Conservation (phyloP, 257 asterid genomes). For the Ophiorrhiza pumila region DNA sequence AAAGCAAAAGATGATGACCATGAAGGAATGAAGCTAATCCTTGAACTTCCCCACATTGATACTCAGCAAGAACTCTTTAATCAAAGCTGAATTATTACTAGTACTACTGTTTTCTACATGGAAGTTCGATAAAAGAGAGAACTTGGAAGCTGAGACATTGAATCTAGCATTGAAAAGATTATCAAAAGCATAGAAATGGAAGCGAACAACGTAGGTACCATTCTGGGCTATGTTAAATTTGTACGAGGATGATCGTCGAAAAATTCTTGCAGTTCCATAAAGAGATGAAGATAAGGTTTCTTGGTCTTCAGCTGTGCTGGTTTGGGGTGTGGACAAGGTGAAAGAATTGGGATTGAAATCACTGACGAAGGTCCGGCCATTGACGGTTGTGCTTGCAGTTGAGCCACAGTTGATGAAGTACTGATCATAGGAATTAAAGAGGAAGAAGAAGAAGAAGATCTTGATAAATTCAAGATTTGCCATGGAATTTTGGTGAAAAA, state of each 20-base stretch:
- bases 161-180: slow-evolving; percentile 32
- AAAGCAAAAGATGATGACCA: slow-evolving; percentile 34
- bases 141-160: slow-evolving; percentile 32
- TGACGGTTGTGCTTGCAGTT: neutral
- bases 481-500: slow-evolving; percentile 27
- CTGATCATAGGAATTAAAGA: slow-evolving; percentile 11
- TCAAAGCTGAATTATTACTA: slow-evolving; percentile 14
- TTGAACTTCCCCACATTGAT: slow-evolving; percentile 23
- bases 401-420: slow-evolving; percentile 68
- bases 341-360: slow-evolving; percentile 20
- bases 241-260: slow-evolving; percentile 33
- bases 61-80: slow-evolving; percentile 41
- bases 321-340: slow-evolving; percentile 10
- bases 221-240: slow-evolving; percentile 20
- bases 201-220: slow-evolving; percentile 47
- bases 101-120: neutral
- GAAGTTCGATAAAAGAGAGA: slow-evolving; percentile 41
- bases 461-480: slow-evolving; percentile 12
- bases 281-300: slow-evolving; percentile 7
- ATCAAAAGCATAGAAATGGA: slow-evolving; percentile 42
- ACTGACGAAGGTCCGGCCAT: slow-evolving; percentile 28
- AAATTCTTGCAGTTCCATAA: slow-evolving; percentile 44
- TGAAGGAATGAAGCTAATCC: slow-evolving; percentile 37
- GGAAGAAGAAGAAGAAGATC: neutral
- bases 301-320: neutral